Base-by-base conservation (phyloP, 75 land plant genomes). In the Cupressus sempervirens region DNA sequence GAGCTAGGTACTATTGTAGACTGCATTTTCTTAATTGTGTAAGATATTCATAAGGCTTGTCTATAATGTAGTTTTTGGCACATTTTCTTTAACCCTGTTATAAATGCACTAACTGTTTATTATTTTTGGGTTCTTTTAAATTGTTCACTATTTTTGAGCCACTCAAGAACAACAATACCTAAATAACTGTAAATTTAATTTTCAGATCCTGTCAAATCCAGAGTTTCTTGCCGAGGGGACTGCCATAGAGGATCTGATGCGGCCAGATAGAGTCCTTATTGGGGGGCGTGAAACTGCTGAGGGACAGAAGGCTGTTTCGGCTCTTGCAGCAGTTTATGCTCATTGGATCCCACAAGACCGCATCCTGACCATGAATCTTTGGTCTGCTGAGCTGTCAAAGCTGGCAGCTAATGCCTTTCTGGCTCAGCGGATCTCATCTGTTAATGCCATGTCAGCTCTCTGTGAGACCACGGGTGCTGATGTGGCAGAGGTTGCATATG, bases 351-450 rank as follows among this genome's bases (percentile, higher is more conserved):
- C 97, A 7, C 91, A 87, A 73, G 97, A 95, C 52, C 84, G 92
- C 52, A 95, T 95, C 54, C n/a, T 95, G 32, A 91, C 93, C 84
- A 95, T 92, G 72, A 95, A 95, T 72, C 85, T 95, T 4, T 95
- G 97, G 97, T 94, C 96, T 84, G 97, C 97, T 0, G 97, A 95
- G 93, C 94, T 95, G 35, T 95, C 97, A 29, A 95, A 95, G 95
- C 93, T 95, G 46, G 97, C 96, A n/a, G 97, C 97, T 20, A 95
- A 95, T 84, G 97, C 97, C 30, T 90, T 95, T 84, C 85, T 95
- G 86, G 97, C 97, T 2, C 97, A 95, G 85, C 85, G 96, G 85
- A 95, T 95, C 84, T 95, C 97, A 30, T 95, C 97, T 34, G 90
- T 95, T 72, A 95, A 95, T 86, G 97, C 97, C 80, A 94, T 95